These are phyloP conservation scores for Ceratocystis lukuohia DNA, from an alignment of 2,329 filamentous ascomycete genomes.

Conservation along the genomic window DNA sequence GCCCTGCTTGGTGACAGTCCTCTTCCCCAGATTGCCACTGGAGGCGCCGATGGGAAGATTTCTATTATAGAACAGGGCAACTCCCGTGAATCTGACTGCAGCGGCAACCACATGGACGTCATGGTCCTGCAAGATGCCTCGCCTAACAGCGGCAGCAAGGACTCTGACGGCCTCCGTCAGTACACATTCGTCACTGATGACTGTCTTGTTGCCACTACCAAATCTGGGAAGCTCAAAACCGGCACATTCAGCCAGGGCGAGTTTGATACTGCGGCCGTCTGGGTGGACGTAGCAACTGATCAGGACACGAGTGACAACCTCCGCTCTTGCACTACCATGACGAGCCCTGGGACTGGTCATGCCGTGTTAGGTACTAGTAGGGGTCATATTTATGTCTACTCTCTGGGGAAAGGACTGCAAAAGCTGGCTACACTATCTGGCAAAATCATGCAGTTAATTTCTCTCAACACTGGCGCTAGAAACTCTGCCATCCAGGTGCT, in stretches of 20 bases:
- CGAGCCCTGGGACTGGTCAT: constrained; percentile 28
- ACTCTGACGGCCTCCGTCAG: constrained; percentile 38
- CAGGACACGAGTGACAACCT: constrained; percentile 29
- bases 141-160: constrained; percentile 5
- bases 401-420: constrained; percentile 24
- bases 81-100: background rate
- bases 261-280: constrained; percentile 26
- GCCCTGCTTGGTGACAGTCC: constrained; percentile 30
- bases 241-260: constrained; percentile 35
- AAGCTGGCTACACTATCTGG: constrained; percentile 31
- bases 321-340: constrained; percentile 36
- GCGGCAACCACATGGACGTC: constrained; percentile 17
- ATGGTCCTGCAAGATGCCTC: constrained; percentile 10
- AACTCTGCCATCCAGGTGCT: constrained; percentile 26
- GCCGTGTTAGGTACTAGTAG: constrained; percentile 37
- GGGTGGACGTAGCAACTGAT: constrained; percentile 32
- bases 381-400: constrained; percentile 37
- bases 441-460: constrained; percentile 40
- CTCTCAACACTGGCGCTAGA: constrained; percentile 19
- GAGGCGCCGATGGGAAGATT: constrained; percentile 70
- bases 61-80: constrained; percentile 31
- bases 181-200: constrained; percentile 48
- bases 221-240: constrained; percentile 36
- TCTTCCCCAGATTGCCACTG: constrained; percentile 46
- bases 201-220: constrained; percentile 44